A percentile compares a stretch with the other conserved stretches of the same genome.
These are phyloP conservation scores for Apiospora marii DNA, from an alignment of 2,329 filamentous ascomycete species.

Conservation along the genomic window DNA sequence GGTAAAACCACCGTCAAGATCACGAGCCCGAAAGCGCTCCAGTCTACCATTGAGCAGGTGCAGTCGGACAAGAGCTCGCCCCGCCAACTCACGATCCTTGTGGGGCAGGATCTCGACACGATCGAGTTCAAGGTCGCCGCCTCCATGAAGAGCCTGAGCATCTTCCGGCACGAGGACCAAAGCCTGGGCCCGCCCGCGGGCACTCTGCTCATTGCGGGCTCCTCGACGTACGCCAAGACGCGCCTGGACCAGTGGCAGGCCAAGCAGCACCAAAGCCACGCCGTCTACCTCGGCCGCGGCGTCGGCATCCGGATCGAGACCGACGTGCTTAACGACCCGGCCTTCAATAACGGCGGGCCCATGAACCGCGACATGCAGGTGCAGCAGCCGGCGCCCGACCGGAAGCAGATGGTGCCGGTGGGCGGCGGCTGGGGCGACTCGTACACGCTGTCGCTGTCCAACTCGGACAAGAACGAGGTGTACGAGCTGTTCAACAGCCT, in stretches of 20 bases:
- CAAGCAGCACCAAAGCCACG: constrained; percentile 26
- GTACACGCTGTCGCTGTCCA: constrained; percentile 23
- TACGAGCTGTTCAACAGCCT: constrained; percentile 27
- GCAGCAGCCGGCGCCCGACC: neutral
- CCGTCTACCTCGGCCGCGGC: constrained; percentile 26
- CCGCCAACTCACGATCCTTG: constrained; percentile 26
- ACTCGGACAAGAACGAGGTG: constrained; percentile 21
- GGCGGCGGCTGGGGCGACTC: constrained; percentile 19
- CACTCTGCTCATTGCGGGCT: constrained; percentile 21
- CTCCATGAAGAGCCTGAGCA: constrained; percentile 24
- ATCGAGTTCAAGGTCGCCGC: constrained; percentile 24
- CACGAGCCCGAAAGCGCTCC: constrained; percentile 21
- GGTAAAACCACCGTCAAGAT: constrained; percentile 24
- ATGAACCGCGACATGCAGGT: neutral
- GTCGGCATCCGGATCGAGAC: constrained; percentile 26
- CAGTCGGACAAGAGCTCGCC: constrained; percentile 20
- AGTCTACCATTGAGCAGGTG: constrained; percentile 24
- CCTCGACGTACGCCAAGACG: constrained; percentile 23
- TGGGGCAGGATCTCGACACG: constrained; percentile 22
- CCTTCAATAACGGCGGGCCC: neutral
- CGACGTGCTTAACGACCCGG: constrained; percentile 15
- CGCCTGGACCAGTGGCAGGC: constrained; percentile 25
- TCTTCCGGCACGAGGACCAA: constrained; percentile 24
- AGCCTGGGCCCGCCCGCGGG: constrained; percentile 20
- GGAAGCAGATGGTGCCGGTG: neutral